Evolutionary conservation across 73 alveolate species (phyloP).

Genomic region (Tetrahymena malaccensis): DNA sequence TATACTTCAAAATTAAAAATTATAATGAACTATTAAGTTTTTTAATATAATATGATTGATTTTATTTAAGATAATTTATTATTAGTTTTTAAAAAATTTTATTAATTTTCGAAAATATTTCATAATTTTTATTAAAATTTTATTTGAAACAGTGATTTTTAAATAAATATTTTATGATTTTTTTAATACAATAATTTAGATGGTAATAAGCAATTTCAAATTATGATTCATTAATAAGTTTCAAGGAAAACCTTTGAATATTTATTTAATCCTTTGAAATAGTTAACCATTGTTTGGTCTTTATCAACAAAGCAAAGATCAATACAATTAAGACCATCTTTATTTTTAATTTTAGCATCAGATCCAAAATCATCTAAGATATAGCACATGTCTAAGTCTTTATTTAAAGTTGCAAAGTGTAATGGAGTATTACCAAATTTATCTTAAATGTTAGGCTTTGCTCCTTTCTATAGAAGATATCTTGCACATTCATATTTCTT

Average conservation of each 20-base stretch:
- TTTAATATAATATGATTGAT: no score
- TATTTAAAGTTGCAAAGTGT: background rate
- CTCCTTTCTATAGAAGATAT: background rate
- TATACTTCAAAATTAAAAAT: no score
- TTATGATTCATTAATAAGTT: background rate
- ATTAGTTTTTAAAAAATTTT: no score
- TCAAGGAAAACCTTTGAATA: background rate
- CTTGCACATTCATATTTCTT: background rate
- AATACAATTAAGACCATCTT: background rate
- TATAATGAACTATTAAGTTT: no score
- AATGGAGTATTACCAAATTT: background rate
- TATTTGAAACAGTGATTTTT: no score
- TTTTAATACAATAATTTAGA: background rate
- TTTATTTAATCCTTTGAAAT: background rate
- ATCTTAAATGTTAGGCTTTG: background rate
- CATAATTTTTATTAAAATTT: no score
- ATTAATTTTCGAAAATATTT: no score
- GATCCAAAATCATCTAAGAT: background rate
- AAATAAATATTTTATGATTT: no score
- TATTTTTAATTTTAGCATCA: background rate
- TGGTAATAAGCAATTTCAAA: no score
- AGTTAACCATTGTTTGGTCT: background rate
- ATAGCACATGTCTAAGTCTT: background rate
- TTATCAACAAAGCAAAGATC: background rate
- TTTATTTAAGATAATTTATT: no score